Evolutionary conservation across 148 eudicot species (phyloP), one percentile per base, ranked within the genome.

Genomic region (Arbutus unedo): DNA sequence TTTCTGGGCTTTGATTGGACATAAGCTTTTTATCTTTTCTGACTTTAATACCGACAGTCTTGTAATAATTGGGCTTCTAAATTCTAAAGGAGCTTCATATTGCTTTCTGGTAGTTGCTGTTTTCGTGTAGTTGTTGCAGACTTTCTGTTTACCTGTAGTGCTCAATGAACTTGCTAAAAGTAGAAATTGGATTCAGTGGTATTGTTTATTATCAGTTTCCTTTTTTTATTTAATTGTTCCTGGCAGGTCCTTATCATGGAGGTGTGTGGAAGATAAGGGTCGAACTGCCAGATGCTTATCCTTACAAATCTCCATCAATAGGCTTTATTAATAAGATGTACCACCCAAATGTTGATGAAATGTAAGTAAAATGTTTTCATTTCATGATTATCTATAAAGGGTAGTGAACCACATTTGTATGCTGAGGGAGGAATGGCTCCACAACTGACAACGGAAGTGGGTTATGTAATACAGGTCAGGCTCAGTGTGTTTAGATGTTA

Each of bases 201-300:
- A 16, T 53, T 59, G 6, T 25, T 55, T 8, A 6, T 51, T 16
- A 53, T 76, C 23, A 70, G 2, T 49, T 45, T 59, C 48, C 23
- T 48, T 57, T 23, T 56, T 15, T 19, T 18, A 54, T 72, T 76
- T 25, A 53, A 19, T 87, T 79, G 73, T 4, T 82, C 82, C 4
- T 84, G 79, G 85, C 84, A 95, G 98, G 98, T 91, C 96, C 93
- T 56, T 95, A 93, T 84, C 92, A 93, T 53, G 96, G 96, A 83
- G 98, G 98, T 74, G 96, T 92, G 71, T 95, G 98, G 98, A 94
- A 88, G 84, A 90, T 95, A 79, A 89, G 91, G 88, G 98, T 95
- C 76, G 93, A 91, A 87, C 95, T 95, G 43, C 95, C 98, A 23
- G 98, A 93, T 91, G 98, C 96, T 78, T 95, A 95, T 88, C 98